Base-by-base conservation (phyloP, 2,329 filamentous ascomycete genomes). In the Ustulina deusta region DNA sequence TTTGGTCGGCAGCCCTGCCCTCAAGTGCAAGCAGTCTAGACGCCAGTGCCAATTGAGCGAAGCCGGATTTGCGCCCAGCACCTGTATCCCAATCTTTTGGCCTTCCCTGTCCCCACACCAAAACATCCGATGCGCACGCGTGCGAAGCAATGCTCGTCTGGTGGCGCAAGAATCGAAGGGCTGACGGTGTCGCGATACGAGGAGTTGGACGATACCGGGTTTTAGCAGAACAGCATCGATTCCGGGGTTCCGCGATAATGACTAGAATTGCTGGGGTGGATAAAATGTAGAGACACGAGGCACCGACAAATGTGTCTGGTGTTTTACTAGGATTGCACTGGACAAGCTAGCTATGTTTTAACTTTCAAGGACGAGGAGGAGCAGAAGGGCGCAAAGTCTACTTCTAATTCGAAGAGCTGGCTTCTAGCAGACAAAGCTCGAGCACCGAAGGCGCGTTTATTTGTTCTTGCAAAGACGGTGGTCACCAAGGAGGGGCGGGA, bases 351-450 rank as follows among this genome's bases (percentile, higher is more conserved):
- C 13, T 42, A 42, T n/a, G 38, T 22, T 10, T n/a, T n/a, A n/a
- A n/a, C n/a, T n/a, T n/a, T 56, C 25, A 42, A 34, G 40, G 40
- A 40, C 5, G 11, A 29, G 22, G 11, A 58, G 38, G 34, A 34
- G 27, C 32, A 22, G 27, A 42, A 34, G 46, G n/a, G 46, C 55
- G 17, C 48, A 59, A 49, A 22, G 10, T 34, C 17, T 15, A 38
- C 20, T 17, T 22, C 32, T 15, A 29, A 27, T 2, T 32, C 17
- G 2, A 44, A 29, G 29, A 42, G 15, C 34, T 40, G 32, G 20
- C 32, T 29, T 52, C 1, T 11, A 29, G 40, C 49, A 49, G 48
- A 71, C 57, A 66, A 68, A 65, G 63, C 61, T n/a, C 32, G 25
- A 13, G 51, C 5, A 59, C 10, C 1, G n/a, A 58, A 40, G 25